Evolutionary conservation across 2,329 filamentous ascomycete species (phyloP), one percentile per base, ranked within the genome.

Genomic region (Sarocladium kiliense): DNA sequence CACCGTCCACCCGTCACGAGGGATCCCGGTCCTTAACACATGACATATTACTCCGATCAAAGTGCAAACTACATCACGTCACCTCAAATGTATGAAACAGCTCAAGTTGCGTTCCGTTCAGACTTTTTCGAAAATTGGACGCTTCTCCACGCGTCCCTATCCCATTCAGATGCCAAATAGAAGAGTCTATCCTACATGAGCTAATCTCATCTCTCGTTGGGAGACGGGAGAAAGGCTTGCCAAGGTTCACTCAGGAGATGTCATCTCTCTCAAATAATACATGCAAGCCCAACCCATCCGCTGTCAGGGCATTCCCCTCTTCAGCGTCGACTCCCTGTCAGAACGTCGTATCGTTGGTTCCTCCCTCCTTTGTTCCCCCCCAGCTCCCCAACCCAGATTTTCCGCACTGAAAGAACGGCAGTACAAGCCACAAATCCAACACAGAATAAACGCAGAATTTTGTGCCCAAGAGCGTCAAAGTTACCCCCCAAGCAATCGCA

Each of bases 231-330:
- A 44, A 7, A 18, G 18, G 14, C 39, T 21, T 11, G 9, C n/a
- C 4, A 44, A 21, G 19, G 12, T 18, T 44, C 39, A 21, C 6
- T 23, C n/a, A 44, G 18, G 9, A 11, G 14, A 7, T 21, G 3
- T 44, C n/a, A 14, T 18, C 39, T 23, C 7, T 18, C 18, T 23
- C 19, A 18, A 23, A 4, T 44, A 9, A 14, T 18, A 23, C 39
- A 23, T 21, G n/a, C 39, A 44, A 21, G 39, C 39, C 36, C 36
- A 39, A 10, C 39, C n/a, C n/a, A 23, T n/a, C n/a, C n/a, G 39
- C 39, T 44, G 39, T 44, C 39, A 44, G 39, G 39, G 19, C 39
- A 44, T 44, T 44, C n/a, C 39, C 39, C 39, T 44, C 39, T 23
- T 44, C 39, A 23, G 39, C 39, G n/a, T 4, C 39, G 19, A 44